These are phyloP conservation scores for Trichoderma atrobrunneum DNA, from an alignment of 2,329 filamentous ascomycete genomes.

Conservation along the genomic window DNA sequence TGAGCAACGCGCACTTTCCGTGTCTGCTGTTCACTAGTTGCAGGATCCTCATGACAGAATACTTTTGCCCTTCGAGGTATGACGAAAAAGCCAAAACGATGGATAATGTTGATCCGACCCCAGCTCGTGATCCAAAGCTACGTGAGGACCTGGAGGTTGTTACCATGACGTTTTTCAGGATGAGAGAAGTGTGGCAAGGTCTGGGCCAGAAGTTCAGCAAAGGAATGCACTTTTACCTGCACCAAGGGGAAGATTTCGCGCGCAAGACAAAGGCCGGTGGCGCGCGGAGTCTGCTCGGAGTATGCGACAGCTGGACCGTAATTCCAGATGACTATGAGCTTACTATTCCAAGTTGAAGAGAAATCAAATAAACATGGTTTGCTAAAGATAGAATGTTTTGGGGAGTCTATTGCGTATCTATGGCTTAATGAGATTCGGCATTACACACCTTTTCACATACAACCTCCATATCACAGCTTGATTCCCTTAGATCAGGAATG, in stretches of 20 bases:
- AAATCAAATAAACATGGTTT: background rate
- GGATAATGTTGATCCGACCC: background rate
- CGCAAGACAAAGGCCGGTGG: constrained; percentile 22
- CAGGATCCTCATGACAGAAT: constrained; percentile 24
- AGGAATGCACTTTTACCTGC: constrained; percentile 24
- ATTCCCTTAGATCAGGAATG: background rate
- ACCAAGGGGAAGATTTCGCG: constrained; percentile 17
- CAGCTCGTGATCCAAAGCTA: constrained; percentile 20
- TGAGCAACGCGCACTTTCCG: constrained; percentile 24
- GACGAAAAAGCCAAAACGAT: background rate
- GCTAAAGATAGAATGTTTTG: background rate
- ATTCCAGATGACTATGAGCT: constrained; percentile 14
- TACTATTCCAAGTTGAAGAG: background rate
- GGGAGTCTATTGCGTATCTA: background rate
- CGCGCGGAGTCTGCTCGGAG: constrained; percentile 20
- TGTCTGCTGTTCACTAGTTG: constrained; percentile 23
- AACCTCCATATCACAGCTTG: background rate
- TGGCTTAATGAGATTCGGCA: background rate
- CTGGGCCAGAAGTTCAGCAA: constrained; percentile 25
- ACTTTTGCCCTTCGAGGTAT: constrained; percentile 19
- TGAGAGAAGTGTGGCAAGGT: constrained; percentile 20
- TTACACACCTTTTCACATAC: background rate
- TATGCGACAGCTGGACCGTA: constrained; percentile 24
- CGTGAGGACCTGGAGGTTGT: constrained; percentile 26
- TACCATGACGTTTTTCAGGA: constrained; percentile 19